Conservation (phyloP, 441 rosid genomes). For the Melastoma candidum region DNA sequence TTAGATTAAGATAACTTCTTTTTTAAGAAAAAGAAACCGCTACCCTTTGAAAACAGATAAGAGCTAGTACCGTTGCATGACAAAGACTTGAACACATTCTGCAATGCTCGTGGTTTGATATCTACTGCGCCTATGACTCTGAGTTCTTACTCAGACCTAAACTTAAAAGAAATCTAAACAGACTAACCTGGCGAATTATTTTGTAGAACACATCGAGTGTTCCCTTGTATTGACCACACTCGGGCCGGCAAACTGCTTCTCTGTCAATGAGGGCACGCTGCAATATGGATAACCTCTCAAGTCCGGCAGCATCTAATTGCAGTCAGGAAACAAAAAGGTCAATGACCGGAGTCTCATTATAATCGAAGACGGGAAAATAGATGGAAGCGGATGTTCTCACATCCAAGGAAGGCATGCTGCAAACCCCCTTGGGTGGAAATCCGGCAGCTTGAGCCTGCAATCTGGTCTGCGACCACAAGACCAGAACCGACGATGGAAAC, state of each 20-base stretch:
- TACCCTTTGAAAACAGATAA: no score
- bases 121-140: no score
- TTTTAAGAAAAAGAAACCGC: no score
- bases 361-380: not conserved
- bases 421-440: conserved; percentile 39
- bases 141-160: no score
- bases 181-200: conserved; percentile 54
- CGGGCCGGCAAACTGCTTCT: conserved; percentile 26
- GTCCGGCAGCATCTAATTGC: conserved; percentile 28
- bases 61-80: no score
- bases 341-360: not conserved
- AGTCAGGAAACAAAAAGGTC: not conserved
- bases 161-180: not conserved
- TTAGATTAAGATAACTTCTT: no score
- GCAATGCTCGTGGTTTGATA: no score
- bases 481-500: not conserved
- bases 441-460: conserved; percentile 77
- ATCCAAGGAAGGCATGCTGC: conserved; percentile 32
- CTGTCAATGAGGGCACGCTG: conserved; percentile 9
- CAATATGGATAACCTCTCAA: conserved; percentile 27
- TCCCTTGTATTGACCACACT: conserved; percentile 46
- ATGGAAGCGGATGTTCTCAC: conserved; percentile 15
- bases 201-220: conserved; percentile 51
- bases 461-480: conserved; percentile 36
- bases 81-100: no score